A percentile compares a stretch with the other conserved stretches of the same genome.
These are phyloP conservation scores for Pseudofabraea citricarpa DNA, from an alignment of 2,329 filamentous ascomycete genomes.

Conservation along the genomic window DNA sequence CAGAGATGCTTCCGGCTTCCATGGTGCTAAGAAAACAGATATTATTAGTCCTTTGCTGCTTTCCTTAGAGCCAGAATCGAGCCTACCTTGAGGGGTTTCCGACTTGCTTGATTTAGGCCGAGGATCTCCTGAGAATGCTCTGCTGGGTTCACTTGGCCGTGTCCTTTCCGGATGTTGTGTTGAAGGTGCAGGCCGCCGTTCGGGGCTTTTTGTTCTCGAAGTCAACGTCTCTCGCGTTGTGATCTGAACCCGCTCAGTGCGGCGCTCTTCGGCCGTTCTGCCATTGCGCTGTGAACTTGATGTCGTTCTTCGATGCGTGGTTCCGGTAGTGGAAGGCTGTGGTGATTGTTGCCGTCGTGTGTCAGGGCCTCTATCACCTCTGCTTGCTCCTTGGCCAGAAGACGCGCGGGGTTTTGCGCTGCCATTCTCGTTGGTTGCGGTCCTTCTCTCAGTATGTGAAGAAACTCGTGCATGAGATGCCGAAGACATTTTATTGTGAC, in stretches of 20 bases:
- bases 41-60: too few relatives aligned
- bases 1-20: constrained; percentile 77
- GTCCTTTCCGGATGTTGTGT: constrained; percentile 15
- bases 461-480: constrained; percentile 24
- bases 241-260: constrained; percentile 52
- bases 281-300: constrained; percentile 50
- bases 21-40: too few relatives aligned
- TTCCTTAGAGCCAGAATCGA: too few relatives aligned
- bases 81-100: constrained; percentile 45
- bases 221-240: constrained; percentile 60
- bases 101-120: constrained; percentile 32
- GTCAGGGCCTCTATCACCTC: constrained; percentile 20
- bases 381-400: constrained; percentile 20
- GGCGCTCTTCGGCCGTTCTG: constrained; percentile 39
- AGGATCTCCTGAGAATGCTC: constrained; percentile 19
- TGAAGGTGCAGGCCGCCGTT: constrained; percentile 27
- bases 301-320: constrained; percentile 50
- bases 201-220: constrained; percentile 54
- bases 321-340: constrained; percentile 13
- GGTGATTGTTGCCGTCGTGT: constrained; percentile 21
- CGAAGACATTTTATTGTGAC: constrained; percentile 27
- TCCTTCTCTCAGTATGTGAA: constrained; percentile 24
- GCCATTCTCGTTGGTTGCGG: constrained; percentile 21
- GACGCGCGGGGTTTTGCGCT: constrained; percentile 23
- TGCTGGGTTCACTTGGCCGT: constrained; percentile 17